Evolutionary conservation across 2,329 filamentous ascomycete species (phyloP).

Genomic region (Diaporthe vexans): DNA sequence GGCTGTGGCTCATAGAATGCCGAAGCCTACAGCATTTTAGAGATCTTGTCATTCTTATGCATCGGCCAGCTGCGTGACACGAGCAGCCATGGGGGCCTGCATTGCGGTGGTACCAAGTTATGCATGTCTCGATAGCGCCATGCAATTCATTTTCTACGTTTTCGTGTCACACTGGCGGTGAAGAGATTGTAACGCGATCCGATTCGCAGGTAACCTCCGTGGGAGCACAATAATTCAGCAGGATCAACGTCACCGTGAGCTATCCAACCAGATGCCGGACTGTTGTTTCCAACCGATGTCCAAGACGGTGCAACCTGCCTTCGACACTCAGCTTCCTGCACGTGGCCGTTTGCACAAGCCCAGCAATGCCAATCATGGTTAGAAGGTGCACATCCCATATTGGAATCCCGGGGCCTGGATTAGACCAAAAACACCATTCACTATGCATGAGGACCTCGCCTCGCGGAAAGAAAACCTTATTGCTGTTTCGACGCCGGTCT

Average conservation of each 20-base stretch:
- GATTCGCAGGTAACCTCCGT: conserved; percentile 29
- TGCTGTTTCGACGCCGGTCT: conserved; percentile 10
- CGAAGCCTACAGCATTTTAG: neutral
- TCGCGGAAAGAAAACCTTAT: neutral
- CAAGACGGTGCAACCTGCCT: neutral
- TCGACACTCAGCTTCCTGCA: conserved; percentile 3
- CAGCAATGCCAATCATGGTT: neutral
- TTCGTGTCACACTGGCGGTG: conserved; percentile 33
- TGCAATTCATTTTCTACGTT: conserved; percentile 31
- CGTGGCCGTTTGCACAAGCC: neutral
- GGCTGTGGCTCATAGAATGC: neutral
- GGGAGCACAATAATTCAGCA: conserved; percentile 18
- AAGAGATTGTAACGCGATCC: neutral
- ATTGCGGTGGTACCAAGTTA: conserved; percentile 20
- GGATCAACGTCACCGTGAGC: neutral
- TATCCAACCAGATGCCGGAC: neutral
- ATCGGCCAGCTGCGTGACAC: neutral
- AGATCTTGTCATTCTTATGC: conserved; percentile 28
- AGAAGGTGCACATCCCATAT: neutral
- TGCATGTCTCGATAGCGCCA: conserved; percentile 24
- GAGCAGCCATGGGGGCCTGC: neutral
- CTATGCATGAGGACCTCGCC: neutral
- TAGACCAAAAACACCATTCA: neutral
- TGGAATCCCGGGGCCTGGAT: neutral
- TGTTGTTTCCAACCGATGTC: neutral